phyloP scores from a whole-genome alignment of 2,329 filamentous ascomycete genomes.

The Apiospora kogelbergensis region DNA sequence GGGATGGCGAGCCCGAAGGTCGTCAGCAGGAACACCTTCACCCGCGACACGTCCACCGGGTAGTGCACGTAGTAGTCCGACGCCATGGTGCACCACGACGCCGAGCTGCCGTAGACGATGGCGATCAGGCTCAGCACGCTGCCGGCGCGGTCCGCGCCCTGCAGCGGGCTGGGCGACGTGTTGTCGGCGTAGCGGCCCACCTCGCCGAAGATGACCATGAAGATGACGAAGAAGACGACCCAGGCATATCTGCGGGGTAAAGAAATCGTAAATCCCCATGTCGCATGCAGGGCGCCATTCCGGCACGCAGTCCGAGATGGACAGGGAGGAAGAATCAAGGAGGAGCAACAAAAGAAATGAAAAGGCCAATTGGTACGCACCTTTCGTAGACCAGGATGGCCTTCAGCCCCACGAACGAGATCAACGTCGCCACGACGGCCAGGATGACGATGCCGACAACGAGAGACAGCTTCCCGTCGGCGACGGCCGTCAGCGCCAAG shows the following conservation, averaged over 20 bases:
- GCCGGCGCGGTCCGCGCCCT: constrained; percentile 38
- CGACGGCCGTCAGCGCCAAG: constrained; percentile 46
- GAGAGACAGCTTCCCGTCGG: constrained; percentile 42
- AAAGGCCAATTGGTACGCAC: not conserved
- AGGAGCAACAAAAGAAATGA: not conserved
- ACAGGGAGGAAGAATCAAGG: not conserved
- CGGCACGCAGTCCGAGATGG: not conserved
- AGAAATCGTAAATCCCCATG: constrained; percentile 1
- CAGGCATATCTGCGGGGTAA: constrained; percentile 39
- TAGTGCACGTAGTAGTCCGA: constrained; percentile 49
- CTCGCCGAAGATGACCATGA: constrained; percentile 49
- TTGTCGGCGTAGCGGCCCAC: constrained; percentile 41
- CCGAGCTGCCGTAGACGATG: constrained; percentile 48
- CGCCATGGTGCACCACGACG: constrained; percentile 47
- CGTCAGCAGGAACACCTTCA: constrained; percentile 49
- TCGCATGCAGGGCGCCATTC: not conserved
- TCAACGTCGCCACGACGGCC: constrained; percentile 45
- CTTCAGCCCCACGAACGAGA: constrained; percentile 52
- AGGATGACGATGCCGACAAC: constrained; percentile 55
- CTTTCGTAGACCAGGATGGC: constrained; percentile 50
- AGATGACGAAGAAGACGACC: constrained; percentile 46
- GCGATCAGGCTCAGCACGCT: constrained; percentile 42
- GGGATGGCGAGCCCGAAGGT: constrained; percentile 46
- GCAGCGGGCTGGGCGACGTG: constrained; percentile 31
- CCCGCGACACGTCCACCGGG: constrained; percentile 42